Conservation (phyloP, 805 yeast genomes). For the Ogataea zsoltii region DNA sequence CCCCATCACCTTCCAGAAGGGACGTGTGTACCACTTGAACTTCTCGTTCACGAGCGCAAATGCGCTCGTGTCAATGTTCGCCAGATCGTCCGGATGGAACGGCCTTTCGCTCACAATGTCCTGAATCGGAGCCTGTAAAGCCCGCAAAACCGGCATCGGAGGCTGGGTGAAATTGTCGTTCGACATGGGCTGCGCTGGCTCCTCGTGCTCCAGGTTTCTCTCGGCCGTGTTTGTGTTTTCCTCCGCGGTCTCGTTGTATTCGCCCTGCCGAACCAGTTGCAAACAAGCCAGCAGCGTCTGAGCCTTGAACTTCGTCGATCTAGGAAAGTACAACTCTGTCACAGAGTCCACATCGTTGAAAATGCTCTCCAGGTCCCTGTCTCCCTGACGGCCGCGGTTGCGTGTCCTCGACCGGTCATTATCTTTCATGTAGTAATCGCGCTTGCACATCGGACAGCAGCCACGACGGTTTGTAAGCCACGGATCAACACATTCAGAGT, state of each 20-base stretch:
- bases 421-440: conserved; percentile 56
- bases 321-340: conserved; percentile 21
- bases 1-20: conserved; percentile 62
- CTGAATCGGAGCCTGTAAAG: conserved; percentile 25
- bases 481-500: conserved; percentile 74
- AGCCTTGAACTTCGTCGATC: conserved; percentile 30
- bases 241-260: conserved; percentile 7
- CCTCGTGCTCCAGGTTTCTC: conserved; percentile 1
- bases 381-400: conserved; percentile 17
- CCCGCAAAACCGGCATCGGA: conserved; percentile 27
- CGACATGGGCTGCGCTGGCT: conserved; percentile 5
- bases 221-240: too few relatives aligned
- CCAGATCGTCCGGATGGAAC: conserved; percentile 42
- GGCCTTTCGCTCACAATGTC: conserved; percentile 35
- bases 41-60: conserved; percentile 35
- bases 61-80: conserved; percentile 48
- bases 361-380: conserved; percentile 24
- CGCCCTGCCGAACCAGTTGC: conserved; percentile 16
- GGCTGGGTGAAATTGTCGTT: conserved; percentile 24
- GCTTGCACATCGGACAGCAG: conserved; percentile 82
- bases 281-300: conserved; percentile 27
- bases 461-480: conserved; percentile 78
- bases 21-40: conserved; percentile 27
- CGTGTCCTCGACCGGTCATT: conserved; percentile 10
- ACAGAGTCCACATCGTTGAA: conserved; percentile 25